Evolutionary conservation across 1,284 basidiomycete genomes (phyloP), one percentile per base, ranked within the genome.

Genomic region (Caloboletus firmus): DNA sequence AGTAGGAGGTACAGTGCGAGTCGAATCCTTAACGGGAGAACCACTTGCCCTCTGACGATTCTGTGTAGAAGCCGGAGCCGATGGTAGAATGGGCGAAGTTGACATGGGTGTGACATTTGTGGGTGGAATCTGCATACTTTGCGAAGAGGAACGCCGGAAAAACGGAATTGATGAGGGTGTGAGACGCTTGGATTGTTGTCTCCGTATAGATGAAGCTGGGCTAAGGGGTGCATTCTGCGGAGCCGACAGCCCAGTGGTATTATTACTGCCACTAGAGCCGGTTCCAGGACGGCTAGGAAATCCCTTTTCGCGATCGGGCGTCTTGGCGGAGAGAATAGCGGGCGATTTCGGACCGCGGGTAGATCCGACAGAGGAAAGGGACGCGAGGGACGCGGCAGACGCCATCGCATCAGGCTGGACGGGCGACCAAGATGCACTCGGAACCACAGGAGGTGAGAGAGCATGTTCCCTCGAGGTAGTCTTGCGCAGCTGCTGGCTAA

Each of bases 91-190:
- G 15, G 86, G 85, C 9, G 88, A 84, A 22, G 76, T 71, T 13
- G 79, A 72, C 22, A 67, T 62, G 11, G 70, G 60, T 18, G 68
- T 60, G 50, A 68, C 61, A 43, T 67, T 68, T 28, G 76, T 66
- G 6, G 76, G 73, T 45, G 77, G 80, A 45, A 80, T 68, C 59
- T 91, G 86, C 76, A 91, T 87, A 2, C 91, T 93, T 62, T 93
- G 90, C 1, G 93, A 95, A 18, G 93, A 94, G 2, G 93, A 91
- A 18, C 95, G 88, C 39, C 93, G 83, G 78, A 97, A 97, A 75
- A 98, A 98, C 1, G 95, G 95, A 59, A 98, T 97, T 9, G 93
- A 91, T 15, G 93, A 95, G 0, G 95, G 95, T 0, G 95, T 96
- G 45, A 95, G 82, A 46, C 94, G 84, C 67, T 85, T 91, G 13